Percentiles rank a stretch among this genome's conserved stretches.
Evolutionary conservation across 345 rosid genomes (phyloP).

Genomic region (Trapa bicornis): DNA sequence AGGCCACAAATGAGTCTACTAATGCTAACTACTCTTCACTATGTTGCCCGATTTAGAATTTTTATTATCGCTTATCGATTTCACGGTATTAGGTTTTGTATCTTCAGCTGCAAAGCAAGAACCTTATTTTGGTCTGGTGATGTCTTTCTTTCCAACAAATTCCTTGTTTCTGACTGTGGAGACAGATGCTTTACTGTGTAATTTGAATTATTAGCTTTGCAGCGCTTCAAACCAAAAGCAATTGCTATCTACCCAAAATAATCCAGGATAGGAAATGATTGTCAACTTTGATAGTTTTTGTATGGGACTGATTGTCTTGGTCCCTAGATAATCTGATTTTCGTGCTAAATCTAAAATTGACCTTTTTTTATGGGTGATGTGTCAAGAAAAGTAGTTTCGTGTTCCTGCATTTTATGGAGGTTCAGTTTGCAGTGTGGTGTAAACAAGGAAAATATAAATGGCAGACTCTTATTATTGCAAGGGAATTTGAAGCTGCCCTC

Average conservation of each 20-base stretch:
- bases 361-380: background rate
- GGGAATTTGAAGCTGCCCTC: background rate
- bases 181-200: background rate
- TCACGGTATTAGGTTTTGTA: background rate
- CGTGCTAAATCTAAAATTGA: background rate
- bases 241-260: too few species aligned
- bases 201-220: background rate
- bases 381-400: background rate
- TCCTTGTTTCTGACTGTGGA: background rate
- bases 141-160: background rate
- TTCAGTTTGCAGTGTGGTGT: background rate
- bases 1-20: conserved; percentile 37
- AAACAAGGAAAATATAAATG: background rate
- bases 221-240: background rate
- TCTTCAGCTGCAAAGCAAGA: background rate
- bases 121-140: background rate
- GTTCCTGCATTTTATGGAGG: background rate
- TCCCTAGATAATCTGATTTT: background rate
- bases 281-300: background rate
- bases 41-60: background rate
- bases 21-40: conserved; percentile 33
- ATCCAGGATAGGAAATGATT: background rate
- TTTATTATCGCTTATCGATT: background rate
- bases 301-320: background rate
- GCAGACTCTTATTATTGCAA: background rate